A percentile compares a stretch with the other conserved stretches of the same genome.
These are phyloP conservation scores for Butyriboletus loyo DNA, from an alignment of 768 basidiomycete species.

Conservation along the genomic window DNA sequence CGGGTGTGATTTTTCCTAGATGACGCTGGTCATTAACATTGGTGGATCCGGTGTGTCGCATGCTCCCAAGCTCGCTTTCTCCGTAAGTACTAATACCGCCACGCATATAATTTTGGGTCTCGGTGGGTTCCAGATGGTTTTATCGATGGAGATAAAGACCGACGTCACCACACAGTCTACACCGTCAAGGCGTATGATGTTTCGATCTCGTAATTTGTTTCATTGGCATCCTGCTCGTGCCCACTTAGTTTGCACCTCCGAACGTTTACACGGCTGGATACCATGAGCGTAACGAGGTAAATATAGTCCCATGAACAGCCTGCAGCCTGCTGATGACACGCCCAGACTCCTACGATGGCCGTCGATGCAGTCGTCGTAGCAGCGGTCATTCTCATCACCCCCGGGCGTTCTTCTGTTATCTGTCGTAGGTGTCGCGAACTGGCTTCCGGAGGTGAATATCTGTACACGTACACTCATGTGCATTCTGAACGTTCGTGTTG, in stretches of 20 bases:
- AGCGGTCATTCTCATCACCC: slow-evolving; percentile 53
- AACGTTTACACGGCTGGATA: slow-evolving; percentile 46
- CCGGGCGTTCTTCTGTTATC: slow-evolving; percentile 39
- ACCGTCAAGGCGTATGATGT: slow-evolving; percentile 37
- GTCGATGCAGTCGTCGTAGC: slow-evolving; percentile 55
- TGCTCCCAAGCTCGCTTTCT: no score
- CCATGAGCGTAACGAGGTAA: slow-evolving; percentile 40
- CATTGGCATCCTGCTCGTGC: neutral
- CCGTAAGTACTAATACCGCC: slow-evolving; percentile 7
- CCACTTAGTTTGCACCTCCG: slow-evolving; percentile 35
- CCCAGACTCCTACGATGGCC: slow-evolving; percentile 43
- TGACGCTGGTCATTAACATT: slow-evolving; percentile 34
- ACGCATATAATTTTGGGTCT: slow-evolving; percentile 29
- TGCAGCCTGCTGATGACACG: neutral
- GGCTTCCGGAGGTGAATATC: slow-evolving; percentile 45
- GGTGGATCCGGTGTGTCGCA: slow-evolving; percentile 40
- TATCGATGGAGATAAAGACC: neutral
- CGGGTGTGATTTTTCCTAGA: neutral
- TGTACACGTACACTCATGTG: neutral
- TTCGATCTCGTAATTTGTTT: neutral
- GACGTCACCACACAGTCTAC: slow-evolving; percentile 31
- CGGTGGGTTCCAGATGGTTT: slow-evolving; percentile 23
- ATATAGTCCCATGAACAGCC: neutral
- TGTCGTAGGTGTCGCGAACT: slow-evolving; percentile 50
- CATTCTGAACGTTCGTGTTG: neutral